Evolutionary conservation across 495 filamentous ascomycete species (phyloP).

Genomic region (Aspergillus bertholletiae): DNA sequence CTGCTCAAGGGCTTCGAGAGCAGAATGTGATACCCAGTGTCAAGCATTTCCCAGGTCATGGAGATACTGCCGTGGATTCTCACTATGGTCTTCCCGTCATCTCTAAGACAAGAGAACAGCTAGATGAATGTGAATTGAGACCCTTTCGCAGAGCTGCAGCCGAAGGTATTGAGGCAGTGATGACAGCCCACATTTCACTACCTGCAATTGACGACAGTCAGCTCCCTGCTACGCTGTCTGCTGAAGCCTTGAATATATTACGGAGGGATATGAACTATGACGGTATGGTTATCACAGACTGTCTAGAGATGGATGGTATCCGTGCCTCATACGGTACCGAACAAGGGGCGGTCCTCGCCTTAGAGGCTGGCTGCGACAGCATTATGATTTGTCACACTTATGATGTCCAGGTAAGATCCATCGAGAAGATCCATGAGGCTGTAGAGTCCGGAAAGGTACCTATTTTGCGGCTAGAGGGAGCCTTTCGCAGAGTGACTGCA

Average conservation of each 20-base stretch:
- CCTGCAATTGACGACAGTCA: constrained; percentile 29
- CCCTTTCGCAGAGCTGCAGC: constrained; percentile 42
- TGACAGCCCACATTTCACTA: constrained; percentile 44
- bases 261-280: constrained; percentile 39
- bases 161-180: constrained; percentile 37
- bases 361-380: constrained; percentile 48
- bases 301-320: constrained; percentile 47
- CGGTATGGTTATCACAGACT: constrained; percentile 39
- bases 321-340: constrained; percentile 44
- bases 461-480: constrained; percentile 29
- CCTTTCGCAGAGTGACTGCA: constrained; percentile 29
- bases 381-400: constrained; percentile 52
- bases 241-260: constrained; percentile 33
- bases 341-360: constrained; percentile 41
- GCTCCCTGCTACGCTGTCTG: constrained; percentile 37
- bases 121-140: constrained; percentile 38
- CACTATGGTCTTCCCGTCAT: constrained; percentile 42
- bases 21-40: constrained; percentile 36
- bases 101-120: constrained; percentile 31
- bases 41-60: constrained; percentile 45
- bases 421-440: constrained; percentile 37
- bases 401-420: constrained; percentile 40
- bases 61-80: constrained; percentile 41
- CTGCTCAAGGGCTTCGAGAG: constrained; percentile 35
- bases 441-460: constrained; percentile 34